Conservation (phyloP, 2,329 filamentous ascomycete species). For the Didymella segeticola region DNA sequence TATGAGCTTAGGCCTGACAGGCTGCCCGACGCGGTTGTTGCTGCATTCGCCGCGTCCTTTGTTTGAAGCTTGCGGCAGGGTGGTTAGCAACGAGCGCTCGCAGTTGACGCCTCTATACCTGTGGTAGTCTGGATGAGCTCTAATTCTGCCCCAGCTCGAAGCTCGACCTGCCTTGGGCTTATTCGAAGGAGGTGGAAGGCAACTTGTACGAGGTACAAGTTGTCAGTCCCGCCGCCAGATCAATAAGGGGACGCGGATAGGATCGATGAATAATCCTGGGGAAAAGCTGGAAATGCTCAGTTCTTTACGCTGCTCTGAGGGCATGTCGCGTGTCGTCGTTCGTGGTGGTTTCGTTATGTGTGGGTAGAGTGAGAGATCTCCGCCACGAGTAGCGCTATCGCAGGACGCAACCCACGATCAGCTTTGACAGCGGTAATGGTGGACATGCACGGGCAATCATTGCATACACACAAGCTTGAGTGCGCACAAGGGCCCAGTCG, state of each 20-base stretch:
- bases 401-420: neutral
- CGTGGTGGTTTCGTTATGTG: neutral
- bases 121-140: no score
- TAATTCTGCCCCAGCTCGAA: neutral
- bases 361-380: neutral
- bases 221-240: neutral
- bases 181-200: neutral
- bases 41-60: no score
- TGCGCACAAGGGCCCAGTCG: neutral
- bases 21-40: no score
- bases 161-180: neutral
- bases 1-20: no score
- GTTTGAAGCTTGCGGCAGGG: no score
- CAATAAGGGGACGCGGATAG: no score
- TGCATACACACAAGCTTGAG: neutral
- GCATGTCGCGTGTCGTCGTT: neutral
- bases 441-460: neutral
- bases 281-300: neutral
- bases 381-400: constrained; percentile 5
- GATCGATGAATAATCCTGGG: no score
- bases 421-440: neutral
- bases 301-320: neutral
- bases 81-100: no score
- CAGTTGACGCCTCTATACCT: no score
- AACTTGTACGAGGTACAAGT: neutral